Evolutionary conservation across 1,139 yeast genomes (phyloP).

Genomic region (Magnusiomyces ingens): DNA sequence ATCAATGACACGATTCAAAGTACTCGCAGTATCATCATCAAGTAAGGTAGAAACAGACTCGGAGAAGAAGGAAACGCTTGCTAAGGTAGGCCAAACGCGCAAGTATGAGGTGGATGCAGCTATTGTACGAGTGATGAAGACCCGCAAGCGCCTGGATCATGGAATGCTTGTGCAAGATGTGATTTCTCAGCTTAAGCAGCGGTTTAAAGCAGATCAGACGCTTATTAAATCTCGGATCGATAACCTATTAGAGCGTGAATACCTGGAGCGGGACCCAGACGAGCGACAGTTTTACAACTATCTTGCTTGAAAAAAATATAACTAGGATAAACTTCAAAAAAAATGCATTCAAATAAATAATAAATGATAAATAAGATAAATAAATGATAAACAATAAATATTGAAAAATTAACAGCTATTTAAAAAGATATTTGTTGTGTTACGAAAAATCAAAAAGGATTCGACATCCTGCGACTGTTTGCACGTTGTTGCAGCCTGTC

Average conservation of each 20-base stretch:
- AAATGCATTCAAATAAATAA: conserved; percentile 6
- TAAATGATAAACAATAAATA: neutral
- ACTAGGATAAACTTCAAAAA: neutral
- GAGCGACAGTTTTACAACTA: conserved; percentile 63
- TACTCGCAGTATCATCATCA: conserved; percentile 56
- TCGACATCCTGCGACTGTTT: conserved; percentile 17
- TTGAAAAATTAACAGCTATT: too few relatives aligned
- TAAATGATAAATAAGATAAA: too few relatives aligned
- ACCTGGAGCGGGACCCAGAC: conserved; percentile 62
- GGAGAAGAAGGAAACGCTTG: conserved; percentile 40
- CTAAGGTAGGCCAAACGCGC: conserved; percentile 41
- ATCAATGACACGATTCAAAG: conserved; percentile 66
- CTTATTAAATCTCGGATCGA: conserved; percentile 76
- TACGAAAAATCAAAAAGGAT: conserved; percentile 8
- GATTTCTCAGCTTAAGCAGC: conserved; percentile 50
- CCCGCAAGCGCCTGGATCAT: conserved; percentile 51
- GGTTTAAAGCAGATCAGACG: conserved; percentile 65
- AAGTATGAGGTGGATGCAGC: conserved; percentile 77
- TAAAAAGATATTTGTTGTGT: neutral
- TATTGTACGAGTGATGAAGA: conserved; percentile 80
- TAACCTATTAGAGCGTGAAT: conserved; percentile 74
- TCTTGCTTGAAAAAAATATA: conserved; percentile 41
- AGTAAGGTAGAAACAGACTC: conserved; percentile 36
- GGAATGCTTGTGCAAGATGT: conserved; percentile 62
- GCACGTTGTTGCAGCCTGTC: conserved; percentile 24